These are phyloP conservation scores for Coprinopsis marcescibilis DNA, from an alignment of 768 basidiomycete genomes.

Conservation along the genomic window DNA sequence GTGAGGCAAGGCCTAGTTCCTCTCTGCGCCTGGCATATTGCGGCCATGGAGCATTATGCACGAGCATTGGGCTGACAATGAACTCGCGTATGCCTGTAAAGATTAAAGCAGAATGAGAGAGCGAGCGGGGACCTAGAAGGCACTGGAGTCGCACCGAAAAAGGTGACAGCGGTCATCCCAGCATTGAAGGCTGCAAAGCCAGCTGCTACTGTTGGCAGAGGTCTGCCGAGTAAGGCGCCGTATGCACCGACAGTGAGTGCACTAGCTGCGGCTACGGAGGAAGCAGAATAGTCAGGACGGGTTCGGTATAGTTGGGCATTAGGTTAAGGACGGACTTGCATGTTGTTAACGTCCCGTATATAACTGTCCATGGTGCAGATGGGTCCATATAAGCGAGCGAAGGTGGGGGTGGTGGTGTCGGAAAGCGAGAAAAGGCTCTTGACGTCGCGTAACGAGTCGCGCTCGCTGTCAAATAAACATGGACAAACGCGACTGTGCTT, in stretches of 20 bases:
- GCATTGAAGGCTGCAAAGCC: constrained; percentile 65
- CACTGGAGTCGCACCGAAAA: constrained; percentile 78
- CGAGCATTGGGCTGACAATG: constrained; percentile 58
- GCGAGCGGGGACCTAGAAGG: neutral
- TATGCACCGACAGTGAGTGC: constrained; percentile 43
- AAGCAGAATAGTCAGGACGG: constrained; percentile 2
- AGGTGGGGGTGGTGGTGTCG: neutral
- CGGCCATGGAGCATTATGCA: constrained; percentile 35
- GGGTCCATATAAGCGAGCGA: constrained; percentile 23
- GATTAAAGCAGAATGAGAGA: constrained; percentile 2
- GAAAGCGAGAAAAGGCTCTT: neutral
- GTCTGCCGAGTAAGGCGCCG: constrained; percentile 41
- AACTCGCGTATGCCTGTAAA: constrained; percentile 69
- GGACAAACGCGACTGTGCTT: neutral
- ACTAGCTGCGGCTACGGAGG: constrained; percentile 47
- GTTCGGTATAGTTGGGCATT: constrained; percentile 22
- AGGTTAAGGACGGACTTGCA: constrained; percentile 68
- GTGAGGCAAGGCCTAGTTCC: constrained; percentile 17
- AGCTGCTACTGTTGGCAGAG: constrained; percentile 42
- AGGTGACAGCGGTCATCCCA: constrained; percentile 63
- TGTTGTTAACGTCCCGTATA: constrained; percentile 57
- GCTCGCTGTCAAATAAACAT: neutral
- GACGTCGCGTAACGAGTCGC: neutral
- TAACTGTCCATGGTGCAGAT: constrained; percentile 36
- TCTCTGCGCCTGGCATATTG: constrained; percentile 42